phyloP scores from a whole-genome alignment of 768 basidiomycete species.

The Butyriboletus loyo region DNA sequence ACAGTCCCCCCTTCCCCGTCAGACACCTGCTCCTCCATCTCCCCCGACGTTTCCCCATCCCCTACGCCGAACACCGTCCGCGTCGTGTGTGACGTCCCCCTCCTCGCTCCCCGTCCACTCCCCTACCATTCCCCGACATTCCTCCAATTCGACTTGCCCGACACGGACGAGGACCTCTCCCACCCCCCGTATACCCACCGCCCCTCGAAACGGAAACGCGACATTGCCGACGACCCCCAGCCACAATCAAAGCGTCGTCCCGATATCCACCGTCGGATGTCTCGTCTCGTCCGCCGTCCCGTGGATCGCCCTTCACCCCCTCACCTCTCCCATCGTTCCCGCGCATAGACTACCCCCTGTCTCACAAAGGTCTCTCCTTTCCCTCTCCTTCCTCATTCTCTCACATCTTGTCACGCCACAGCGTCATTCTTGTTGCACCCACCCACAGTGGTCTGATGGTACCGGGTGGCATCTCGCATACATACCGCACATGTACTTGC shows the following conservation, averaged over 20 bases:
- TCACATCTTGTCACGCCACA: slow-evolving; percentile 15
- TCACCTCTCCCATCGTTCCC: slow-evolving; percentile 11
- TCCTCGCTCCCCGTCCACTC: slow-evolving; percentile 64
- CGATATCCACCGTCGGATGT: slow-evolving; percentile 13
- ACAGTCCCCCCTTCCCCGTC: slow-evolving; percentile 46
- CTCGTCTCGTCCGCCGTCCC: slow-evolving; percentile 14
- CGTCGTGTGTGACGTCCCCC: slow-evolving; percentile 64
- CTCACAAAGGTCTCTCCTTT: slow-evolving; percentile 5
- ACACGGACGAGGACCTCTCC: slow-evolving; percentile 67
- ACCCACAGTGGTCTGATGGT: slow-evolving; percentile 6
- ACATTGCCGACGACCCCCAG: slow-evolving; percentile 13
- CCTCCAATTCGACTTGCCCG: slow-evolving; percentile 65
- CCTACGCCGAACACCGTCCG: slow-evolving; percentile 34
- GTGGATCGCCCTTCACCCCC: slow-evolving; percentile 1
- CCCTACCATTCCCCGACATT: slow-evolving; percentile 70
- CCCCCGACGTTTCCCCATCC: slow-evolving; percentile 26
- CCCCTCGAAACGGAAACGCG: slow-evolving; percentile 55
- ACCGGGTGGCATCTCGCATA: slow-evolving; percentile 8
- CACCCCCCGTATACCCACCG: slow-evolving; percentile 62
- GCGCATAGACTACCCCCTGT: slow-evolving; percentile 5
- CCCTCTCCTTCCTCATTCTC: slow-evolving; percentile 1
- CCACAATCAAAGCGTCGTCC: slow-evolving; percentile 26
- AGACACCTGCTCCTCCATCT: slow-evolving; percentile 31
- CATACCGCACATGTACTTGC: slow-evolving; percentile 27
- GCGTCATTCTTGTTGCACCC: slow-evolving; percentile 5